Evolutionary conservation across 345 rosid genomes (phyloP).

Genomic region (Populus pruinosa): DNA sequence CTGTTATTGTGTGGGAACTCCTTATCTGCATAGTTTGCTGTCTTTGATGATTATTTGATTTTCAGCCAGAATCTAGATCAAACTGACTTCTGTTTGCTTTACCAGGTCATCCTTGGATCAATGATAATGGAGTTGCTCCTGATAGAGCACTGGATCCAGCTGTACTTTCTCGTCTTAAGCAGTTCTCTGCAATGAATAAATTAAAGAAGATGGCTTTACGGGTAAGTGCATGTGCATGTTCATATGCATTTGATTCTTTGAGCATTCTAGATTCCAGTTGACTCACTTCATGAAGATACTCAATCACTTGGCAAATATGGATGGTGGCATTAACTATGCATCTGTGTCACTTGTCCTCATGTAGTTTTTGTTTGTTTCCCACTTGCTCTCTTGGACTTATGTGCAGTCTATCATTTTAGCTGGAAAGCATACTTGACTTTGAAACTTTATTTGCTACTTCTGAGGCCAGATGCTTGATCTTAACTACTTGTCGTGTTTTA

Average conservation of each 20-base stretch:
- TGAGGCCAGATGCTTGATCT: neutral
- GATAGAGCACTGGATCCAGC: slow-evolving; percentile 91
- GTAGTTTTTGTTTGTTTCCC: neutral
- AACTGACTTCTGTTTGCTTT: slow-evolving; percentile 9
- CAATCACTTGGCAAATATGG: neutral
- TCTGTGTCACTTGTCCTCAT: neutral
- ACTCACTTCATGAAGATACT: neutral
- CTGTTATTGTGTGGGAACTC: neutral
- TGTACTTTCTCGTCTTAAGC: slow-evolving; percentile 93
- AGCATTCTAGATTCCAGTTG: neutral
- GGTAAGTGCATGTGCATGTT: slow-evolving; percentile 41
- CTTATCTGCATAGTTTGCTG: neutral
- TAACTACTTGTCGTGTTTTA: neutral
- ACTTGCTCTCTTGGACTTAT: neutral
- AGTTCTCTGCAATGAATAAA: slow-evolving; percentile 98
- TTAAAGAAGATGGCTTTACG: slow-evolving; percentile 97
- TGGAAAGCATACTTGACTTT: slow-evolving; percentile 1
- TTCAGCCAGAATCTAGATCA: slow-evolving; percentile 5
- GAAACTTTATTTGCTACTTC: neutral
- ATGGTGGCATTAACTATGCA: no score
- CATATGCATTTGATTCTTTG: neutral
- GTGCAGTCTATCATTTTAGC: neutral
- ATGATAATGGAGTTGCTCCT: slow-evolving; percentile 98
- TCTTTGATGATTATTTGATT: neutral
- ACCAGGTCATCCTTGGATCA: slow-evolving; percentile 97